These are phyloP conservation scores for Euphorbia celastroides DNA, from an alignment of 441 rosid species.

Conservation along the genomic window DNA sequence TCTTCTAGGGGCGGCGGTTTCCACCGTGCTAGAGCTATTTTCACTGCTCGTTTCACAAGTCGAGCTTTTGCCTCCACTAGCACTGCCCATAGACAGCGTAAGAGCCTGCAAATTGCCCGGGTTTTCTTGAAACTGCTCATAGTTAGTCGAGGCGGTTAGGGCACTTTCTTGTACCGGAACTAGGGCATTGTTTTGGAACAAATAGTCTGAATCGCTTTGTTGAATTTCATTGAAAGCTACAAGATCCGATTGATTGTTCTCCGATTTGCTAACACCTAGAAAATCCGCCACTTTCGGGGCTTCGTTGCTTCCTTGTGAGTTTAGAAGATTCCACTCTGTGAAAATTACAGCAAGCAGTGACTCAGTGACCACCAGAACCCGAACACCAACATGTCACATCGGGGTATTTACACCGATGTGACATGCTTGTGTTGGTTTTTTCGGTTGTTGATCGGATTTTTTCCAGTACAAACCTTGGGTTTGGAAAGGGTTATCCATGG, in stretches of 20 bases:
- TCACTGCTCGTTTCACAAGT: conserved; percentile 53
- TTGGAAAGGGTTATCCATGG: conserved; percentile 77
- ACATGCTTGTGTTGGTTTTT: too few relatives aligned
- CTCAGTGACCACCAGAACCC: not conserved
- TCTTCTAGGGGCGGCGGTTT: conserved; percentile 62
- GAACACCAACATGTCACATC: too few relatives aligned
- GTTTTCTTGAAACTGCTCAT: conserved; percentile 64
- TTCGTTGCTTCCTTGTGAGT: conserved; percentile 51
- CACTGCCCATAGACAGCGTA: conserved; percentile 90
- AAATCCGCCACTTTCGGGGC: conserved; percentile 95
- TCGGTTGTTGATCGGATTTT: too few relatives aligned
- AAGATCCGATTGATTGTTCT: conserved; percentile 60
- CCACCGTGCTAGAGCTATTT: conserved; percentile 40
- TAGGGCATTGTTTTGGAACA: conserved; percentile 41
- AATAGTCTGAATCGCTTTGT: conserved; percentile 41
- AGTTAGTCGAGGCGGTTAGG: conserved; percentile 37
- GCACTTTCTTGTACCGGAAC: conserved; percentile 44
- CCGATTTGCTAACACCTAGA: conserved; percentile 84
- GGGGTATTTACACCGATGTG: too few relatives aligned
- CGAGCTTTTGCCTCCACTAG: conserved; percentile 52
- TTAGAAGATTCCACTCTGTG: conserved; percentile 74
- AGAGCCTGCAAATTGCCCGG: conserved; percentile 64
- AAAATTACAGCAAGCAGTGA: not conserved
- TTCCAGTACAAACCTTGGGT: conserved; percentile 50
- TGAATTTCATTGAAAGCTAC: conserved; percentile 61